A percentile compares a stretch with the other conserved stretches of the same genome.
Evolutionary conservation across 164 flowering plant genomes (phyloP).

Genomic region (Vitis cinerea): DNA sequence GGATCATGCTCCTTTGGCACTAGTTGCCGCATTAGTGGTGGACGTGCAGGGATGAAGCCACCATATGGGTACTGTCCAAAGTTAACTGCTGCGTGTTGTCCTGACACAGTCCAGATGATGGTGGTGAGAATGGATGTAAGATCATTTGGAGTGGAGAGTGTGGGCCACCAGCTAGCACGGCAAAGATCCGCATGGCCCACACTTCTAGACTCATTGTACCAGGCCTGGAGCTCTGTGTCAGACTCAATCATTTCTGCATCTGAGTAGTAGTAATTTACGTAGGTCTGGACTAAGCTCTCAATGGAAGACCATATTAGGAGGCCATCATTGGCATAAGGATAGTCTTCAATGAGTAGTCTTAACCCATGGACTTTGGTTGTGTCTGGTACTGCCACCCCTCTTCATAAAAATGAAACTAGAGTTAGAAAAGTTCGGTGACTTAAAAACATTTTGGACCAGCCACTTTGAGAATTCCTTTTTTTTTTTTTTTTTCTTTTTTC

Average conservation of each 20-base stretch:
- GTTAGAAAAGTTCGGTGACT: too few species aligned
- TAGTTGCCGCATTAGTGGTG: conserved; percentile 80
- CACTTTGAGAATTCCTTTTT: too few species aligned
- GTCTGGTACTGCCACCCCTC: conserved; percentile 83
- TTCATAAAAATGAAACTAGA: conserved; percentile 17
- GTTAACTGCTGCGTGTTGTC: conserved; percentile 93
- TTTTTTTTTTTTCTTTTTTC: too few species aligned
- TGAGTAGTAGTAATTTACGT: conserved; percentile 73
- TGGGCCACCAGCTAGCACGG: conserved; percentile 83
- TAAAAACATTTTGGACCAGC: too few species aligned
- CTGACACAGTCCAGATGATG: conserved; percentile 89
- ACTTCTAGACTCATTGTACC: conserved; percentile 82
- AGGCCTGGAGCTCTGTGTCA: conserved; percentile 83
- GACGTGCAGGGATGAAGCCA: conserved; percentile 93
- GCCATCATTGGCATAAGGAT: conserved; percentile 91
- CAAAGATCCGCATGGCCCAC: conserved; percentile 84
- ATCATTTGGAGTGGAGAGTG: conserved; percentile 36
- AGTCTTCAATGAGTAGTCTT: conserved; percentile 68
- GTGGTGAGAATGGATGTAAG: conserved; percentile 72
- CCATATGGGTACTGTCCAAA: conserved; percentile 97
- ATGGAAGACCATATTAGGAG: conserved; percentile 85
- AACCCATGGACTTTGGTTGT: conserved; percentile 76
- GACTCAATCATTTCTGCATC: conserved; percentile 19
- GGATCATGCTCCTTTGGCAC: conserved; percentile 76
- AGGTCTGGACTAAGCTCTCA: conserved; percentile 62